Conservation (phyloP, 2,329 filamentous ascomycete genomes). For the Tolypocladium inflatum region DNA sequence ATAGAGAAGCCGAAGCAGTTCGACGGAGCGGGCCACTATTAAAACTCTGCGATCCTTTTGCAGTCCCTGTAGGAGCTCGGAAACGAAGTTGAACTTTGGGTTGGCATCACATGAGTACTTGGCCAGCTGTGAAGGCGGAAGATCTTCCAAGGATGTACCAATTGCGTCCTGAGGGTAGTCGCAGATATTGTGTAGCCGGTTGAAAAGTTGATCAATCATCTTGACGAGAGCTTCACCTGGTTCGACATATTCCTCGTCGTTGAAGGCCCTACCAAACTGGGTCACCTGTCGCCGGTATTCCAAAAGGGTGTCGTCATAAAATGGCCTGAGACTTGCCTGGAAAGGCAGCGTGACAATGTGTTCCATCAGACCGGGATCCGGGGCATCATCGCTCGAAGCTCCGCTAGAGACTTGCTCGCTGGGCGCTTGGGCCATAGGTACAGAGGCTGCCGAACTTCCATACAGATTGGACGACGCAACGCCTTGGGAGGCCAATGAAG, state of each 20-base stretch:
- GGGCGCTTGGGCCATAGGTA: conserved; percentile 16
- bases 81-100: conserved; percentile 50
- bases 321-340: conserved; percentile 38
- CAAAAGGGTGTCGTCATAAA: conserved; percentile 41
- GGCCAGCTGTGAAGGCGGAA: conserved; percentile 32
- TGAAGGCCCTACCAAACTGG: conserved; percentile 34
- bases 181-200: conserved; percentile 42
- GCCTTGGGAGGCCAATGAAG: conserved; percentile 10
- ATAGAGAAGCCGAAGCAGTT: conserved; percentile 42
- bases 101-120: conserved; percentile 48
- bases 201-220: conserved; percentile 42
- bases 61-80: conserved; percentile 40
- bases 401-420: conserved; percentile 12
- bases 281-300: conserved; percentile 33
- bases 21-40: conserved; percentile 41
- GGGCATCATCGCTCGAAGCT: conserved; percentile 8
- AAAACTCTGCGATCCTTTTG: conserved; percentile 37
- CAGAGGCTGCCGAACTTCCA: conserved; percentile 13
- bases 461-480: conserved; percentile 8
- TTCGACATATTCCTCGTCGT: conserved; percentile 23
- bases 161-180: conserved; percentile 46
- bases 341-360: conserved; percentile 49
- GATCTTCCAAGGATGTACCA: conserved; percentile 27
- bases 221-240: conserved; percentile 30
- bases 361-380: conserved; percentile 17